Percentiles rank a stretch among this genome's conserved stretches.
phyloP scores from a whole-genome alignment of 306 rosid species.

The Arachis hypogaea region DNA sequence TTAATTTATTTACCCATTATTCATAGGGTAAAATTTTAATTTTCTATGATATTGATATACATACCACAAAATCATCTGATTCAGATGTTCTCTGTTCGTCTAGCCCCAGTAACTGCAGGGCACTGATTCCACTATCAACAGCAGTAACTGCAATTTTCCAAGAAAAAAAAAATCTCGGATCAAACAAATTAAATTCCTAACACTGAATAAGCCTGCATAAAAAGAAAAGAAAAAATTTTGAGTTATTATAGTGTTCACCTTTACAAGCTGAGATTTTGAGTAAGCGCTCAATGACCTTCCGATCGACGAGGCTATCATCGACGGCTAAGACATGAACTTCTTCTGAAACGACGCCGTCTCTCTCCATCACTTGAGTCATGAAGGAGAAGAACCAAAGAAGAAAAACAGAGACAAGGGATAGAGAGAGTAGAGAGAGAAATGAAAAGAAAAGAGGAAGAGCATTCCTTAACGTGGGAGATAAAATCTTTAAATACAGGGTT shows the following conservation, averaged over 20 bases:
- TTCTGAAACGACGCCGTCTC: conserved; percentile 55
- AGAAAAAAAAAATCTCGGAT: conserved; percentile 1
- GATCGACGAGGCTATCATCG: conserved; percentile 90
- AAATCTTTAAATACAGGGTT: conserved; percentile 45
- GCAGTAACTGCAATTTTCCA: conserved; percentile 70
- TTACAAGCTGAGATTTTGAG: conserved; percentile 79
- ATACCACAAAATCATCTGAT: conserved; percentile 67
- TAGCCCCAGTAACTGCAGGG: conserved; percentile 82
- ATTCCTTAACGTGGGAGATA: conserved; percentile 38
- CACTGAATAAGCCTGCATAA: not conserved
- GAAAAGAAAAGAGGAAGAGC: conserved; percentile 23
- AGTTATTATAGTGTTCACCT: conserved; percentile 49
- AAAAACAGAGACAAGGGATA: not conserved
- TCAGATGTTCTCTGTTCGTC: conserved; percentile 63
- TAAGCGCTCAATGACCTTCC: conserved; percentile 83
- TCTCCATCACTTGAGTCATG: conserved; percentile 46
- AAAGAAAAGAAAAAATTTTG: no score
- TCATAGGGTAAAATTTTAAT: not conserved
- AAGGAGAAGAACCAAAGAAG: not conserved
- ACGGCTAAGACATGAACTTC: conserved; percentile 94
- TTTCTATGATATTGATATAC: conserved; percentile 13
- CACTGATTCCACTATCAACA: conserved; percentile 92
- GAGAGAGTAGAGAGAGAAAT: not conserved
- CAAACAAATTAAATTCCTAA: conserved; percentile 17
- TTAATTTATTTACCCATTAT: conserved; percentile 1